phyloP scores from a whole-genome alignment of 108 stramenopile genomes.

The Phaeodactylum tricornutum region DNA sequence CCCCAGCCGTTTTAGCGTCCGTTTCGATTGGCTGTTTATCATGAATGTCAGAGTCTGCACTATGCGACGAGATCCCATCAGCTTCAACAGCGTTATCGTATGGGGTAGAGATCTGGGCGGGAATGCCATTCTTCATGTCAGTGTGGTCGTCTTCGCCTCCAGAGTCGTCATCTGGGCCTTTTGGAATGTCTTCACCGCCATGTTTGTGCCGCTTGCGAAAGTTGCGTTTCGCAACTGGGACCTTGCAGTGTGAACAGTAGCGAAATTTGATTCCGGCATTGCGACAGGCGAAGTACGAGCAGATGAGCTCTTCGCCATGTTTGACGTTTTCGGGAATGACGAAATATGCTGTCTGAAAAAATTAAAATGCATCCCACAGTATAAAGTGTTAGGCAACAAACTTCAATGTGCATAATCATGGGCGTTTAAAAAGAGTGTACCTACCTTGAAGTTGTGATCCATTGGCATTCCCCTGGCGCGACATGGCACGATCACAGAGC shows the following conservation, averaged over 20 bases:
- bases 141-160: slow-evolving; percentile 9
- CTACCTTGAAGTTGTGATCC: slow-evolving; percentile 76
- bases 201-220: slow-evolving; percentile 73
- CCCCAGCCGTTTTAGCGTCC: background rate
- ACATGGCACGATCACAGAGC: slow-evolving; percentile 63
- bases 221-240: slow-evolving; percentile 76
- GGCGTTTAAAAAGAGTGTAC: background rate
- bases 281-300: slow-evolving; percentile 72
- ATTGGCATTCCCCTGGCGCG: slow-evolving; percentile 76
- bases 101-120: slow-evolving; percentile 6
- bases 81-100: slow-evolving; percentile 1
- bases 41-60: slow-evolving; percentile 8
- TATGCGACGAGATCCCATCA: slow-evolving; percentile 10
- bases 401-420: background rate
- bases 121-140: slow-evolving; percentile 4
- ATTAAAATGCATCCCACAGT: background rate
- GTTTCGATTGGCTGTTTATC: no score
- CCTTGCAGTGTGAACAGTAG: slow-evolving; percentile 51
- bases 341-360: slow-evolving; percentile 80
- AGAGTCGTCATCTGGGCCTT: slow-evolving; percentile 8
- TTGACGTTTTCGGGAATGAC: slow-evolving; percentile 73
- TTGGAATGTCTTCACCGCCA: slow-evolving; percentile 18
- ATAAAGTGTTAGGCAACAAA: background rate
- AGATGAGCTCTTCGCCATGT: slow-evolving; percentile 77
- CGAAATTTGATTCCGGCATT: slow-evolving; percentile 76